Evolutionary conservation across 805 yeast genomes (phyloP), one percentile per base, ranked within the genome.

Genomic region (Saccharomycopsis oosterbeekiorum): DNA sequence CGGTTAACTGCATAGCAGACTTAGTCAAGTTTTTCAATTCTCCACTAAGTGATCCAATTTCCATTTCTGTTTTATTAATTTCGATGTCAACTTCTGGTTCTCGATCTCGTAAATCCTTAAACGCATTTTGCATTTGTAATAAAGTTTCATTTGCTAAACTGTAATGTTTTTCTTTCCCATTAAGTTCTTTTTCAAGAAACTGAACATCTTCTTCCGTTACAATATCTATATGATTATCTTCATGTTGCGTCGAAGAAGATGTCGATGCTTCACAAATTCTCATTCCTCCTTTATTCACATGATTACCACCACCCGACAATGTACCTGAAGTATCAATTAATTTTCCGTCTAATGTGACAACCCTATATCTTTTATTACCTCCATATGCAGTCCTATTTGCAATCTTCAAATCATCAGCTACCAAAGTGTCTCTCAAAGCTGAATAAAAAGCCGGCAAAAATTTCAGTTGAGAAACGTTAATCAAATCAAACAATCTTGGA

Each of bases 271-370:
- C 60, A 9, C 72, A 21, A 11, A 47, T 68, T 62, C 79, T 83
- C 96, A 94, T 90, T 1, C 87, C 85, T 5, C 98, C 99, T 58
- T 80, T 80, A 17, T 81, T 78, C 9, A 79, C 80, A 47, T 80
- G 76, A 60, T 78, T 80, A 59, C 98, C 99, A 74, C 99, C 99
- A 68, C 99, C 99, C 56, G 96, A 84, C 85, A 96, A 85, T 1
- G 97, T 89, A 72, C 99, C 99, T 1, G 96, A 88, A 15, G 86
- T 84, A 68, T 92, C 97, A 61, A 94, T 93, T 24, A 94, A 76
- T 67, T 90, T 87, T 26, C 99, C 99, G 71, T 89, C 96, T 9
- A 91, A 71, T 0, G 98, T 91, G 0, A 96, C 98, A 26, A 93
- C 98, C 67, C 96, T 81, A 79, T 83, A 88, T 67, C 98, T 77